Conservation (phyloP, 2,329 filamentous ascomycete species). For the Botrytis pseudocinerea region DNA sequence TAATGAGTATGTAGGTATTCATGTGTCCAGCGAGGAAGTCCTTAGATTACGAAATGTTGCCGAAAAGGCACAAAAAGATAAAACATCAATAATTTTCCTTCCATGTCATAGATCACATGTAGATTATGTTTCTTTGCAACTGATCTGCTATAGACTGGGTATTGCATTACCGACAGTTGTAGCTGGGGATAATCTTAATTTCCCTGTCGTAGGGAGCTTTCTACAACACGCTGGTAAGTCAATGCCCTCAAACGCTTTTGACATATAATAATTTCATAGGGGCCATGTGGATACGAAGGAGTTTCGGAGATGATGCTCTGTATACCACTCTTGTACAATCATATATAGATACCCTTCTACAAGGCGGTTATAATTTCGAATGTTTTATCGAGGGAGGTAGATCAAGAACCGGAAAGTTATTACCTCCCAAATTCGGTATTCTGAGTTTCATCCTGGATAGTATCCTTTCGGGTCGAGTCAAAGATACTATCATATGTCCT, state of each 20-base stretch:
- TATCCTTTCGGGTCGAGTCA: constrained; percentile 79
- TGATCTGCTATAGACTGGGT: constrained; percentile 93
- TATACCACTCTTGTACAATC: constrained; percentile 93
- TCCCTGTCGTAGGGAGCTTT: constrained; percentile 85
- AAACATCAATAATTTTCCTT: constrained; percentile 93
- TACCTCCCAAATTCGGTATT: constrained; percentile 95
- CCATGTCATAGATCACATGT: constrained; percentile 94
- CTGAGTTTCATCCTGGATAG: constrained; percentile 89
- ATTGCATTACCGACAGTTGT: constrained; percentile 88
- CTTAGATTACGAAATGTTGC: constrained; percentile 79
- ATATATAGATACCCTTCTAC: constrained; percentile 89
- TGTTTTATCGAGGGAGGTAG: constrained; percentile 97
- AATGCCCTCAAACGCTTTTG: neutral
- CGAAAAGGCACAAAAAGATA: constrained; percentile 77
- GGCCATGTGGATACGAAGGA: constrained; percentile 92
- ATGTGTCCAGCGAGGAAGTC: constrained; percentile 94
- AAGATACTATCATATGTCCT: constrained; percentile 91
- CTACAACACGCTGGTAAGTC: constrained; percentile 78
- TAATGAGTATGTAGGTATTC: constrained; percentile 58
- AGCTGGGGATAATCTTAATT: constrained; percentile 93
- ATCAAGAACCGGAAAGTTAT: constrained; percentile 87
- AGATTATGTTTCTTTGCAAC: constrained; percentile 90
- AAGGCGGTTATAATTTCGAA: constrained; percentile 90
- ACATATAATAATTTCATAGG: constrained; percentile 44
- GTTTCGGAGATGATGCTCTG: constrained; percentile 87